These are phyloP conservation scores for Komagataella mondaviorum DNA, from an alignment of 805 yeast species.

Conservation along the genomic window DNA sequence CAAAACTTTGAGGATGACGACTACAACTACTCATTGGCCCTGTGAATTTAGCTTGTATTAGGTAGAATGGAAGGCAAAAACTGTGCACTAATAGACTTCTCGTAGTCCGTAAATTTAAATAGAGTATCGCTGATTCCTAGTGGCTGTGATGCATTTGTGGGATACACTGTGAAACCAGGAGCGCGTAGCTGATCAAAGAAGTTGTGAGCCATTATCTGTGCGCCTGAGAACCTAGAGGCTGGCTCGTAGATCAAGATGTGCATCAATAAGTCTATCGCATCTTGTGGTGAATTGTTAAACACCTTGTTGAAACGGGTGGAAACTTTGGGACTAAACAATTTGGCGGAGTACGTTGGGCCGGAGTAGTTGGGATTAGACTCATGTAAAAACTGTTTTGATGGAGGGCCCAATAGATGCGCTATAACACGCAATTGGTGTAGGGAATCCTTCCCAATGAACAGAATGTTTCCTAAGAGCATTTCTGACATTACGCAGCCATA, in stretches of 20 bases:
- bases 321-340: conserved; percentile 1
- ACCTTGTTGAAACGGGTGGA: conserved; percentile 36
- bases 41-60: conserved; percentile 5
- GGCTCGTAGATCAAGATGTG: conserved; percentile 86
- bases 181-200: conserved; percentile 80
- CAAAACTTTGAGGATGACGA: conserved; percentile 88
- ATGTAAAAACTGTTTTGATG: conserved; percentile 56
- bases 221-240: conserved; percentile 64
- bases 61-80: conserved; percentile 1
- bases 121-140: conserved; percentile 26
- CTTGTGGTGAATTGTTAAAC: conserved; percentile 67
- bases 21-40: conserved; percentile 79
- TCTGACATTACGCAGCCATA: conserved; percentile 95
- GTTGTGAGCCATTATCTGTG: conserved; percentile 73
- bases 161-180: conserved; percentile 22
- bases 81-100: conserved; percentile 14
- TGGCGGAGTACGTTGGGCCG: conserved; percentile 54
- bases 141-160: conserved; percentile 20
- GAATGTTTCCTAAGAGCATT: conserved; percentile 80
- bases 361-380: conserved; percentile 64
- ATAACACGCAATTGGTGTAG: conserved; percentile 82
- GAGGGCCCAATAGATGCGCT: conserved; percentile 83
- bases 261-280: conserved; percentile 76
- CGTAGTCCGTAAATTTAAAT: conserved; percentile 63
- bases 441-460: conserved; percentile 92